phyloP scores from a whole-genome alignment of 306 rosid species.

The apple (Malus domestica) region DNA sequence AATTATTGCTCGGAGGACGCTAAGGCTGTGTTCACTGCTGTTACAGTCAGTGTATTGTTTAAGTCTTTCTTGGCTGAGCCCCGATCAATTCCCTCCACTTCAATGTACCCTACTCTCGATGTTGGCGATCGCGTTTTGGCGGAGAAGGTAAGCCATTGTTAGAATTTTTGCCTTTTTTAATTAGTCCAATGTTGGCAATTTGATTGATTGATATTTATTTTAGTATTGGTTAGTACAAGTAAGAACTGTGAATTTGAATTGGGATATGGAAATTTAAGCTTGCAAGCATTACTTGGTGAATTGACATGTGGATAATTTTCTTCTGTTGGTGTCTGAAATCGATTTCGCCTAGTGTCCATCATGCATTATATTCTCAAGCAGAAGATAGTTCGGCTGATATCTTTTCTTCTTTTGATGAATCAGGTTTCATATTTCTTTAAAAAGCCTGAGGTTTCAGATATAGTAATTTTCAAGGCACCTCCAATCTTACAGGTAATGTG shows the following conservation, averaged over 20 bases:
- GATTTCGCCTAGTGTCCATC: background rate
- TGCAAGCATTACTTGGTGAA: background rate
- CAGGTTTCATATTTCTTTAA: constrained; percentile 87
- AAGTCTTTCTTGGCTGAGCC: constrained; percentile 87
- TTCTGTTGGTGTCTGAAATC: background rate
- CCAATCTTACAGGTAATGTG: constrained; percentile 56
- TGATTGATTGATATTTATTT: background rate
- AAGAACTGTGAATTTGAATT: background rate
- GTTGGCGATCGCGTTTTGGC: constrained; percentile 91
- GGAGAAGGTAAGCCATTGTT: constrained; percentile 61
- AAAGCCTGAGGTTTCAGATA: constrained; percentile 86
- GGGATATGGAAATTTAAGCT: background rate
- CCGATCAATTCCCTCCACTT: constrained; percentile 81
- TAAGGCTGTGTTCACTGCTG: constrained; percentile 69
- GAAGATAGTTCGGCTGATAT: background rate
- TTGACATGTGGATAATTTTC: background rate
- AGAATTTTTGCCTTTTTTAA: background rate
- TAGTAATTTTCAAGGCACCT: constrained; percentile 87
- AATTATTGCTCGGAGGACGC: constrained; percentile 63
- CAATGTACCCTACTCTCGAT: constrained; percentile 85
- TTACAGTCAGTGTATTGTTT: constrained; percentile 64
- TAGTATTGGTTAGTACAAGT: background rate
- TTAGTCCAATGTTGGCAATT: background rate
- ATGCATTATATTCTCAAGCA: background rate
- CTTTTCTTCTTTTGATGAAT: constrained; percentile 2